A percentile compares a stretch with the other conserved stretches of the same genome.
Conservation (phyloP, 1,139 yeast species). For the Scheffersomyces illinoinensis region DNA sequence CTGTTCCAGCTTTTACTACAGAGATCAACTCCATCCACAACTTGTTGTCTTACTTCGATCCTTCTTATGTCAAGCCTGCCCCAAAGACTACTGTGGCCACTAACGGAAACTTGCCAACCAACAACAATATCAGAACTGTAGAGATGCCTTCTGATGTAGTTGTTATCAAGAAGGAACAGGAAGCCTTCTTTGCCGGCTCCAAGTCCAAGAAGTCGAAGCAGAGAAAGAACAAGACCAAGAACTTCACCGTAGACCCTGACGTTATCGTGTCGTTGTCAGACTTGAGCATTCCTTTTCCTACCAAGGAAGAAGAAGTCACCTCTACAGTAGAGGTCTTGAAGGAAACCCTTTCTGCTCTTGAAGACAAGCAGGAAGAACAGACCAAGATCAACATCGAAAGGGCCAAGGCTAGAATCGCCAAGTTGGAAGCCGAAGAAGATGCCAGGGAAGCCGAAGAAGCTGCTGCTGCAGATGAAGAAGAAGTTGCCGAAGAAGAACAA, state of each 20-base stretch:
- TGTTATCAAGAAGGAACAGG: constrained; percentile 65
- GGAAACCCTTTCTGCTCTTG: constrained; percentile 70
- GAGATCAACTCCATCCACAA: constrained; percentile 76
- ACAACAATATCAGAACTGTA: constrained; percentile 46
- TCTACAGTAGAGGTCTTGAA: constrained; percentile 67
- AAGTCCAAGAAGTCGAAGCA: constrained; percentile 41
- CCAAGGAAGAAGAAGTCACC: constrained; percentile 71
- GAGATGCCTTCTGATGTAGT: constrained; percentile 66
- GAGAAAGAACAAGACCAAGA: constrained; percentile 44
- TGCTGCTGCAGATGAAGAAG: constrained; percentile 17
- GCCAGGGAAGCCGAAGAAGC: constrained; percentile 27
- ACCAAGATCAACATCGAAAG: constrained; percentile 73
- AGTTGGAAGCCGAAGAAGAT: constrained; percentile 50
- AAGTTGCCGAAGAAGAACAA: constrained; percentile 7
- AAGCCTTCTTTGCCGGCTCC: constrained; percentile 55
- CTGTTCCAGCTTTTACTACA: constrained; percentile 80
- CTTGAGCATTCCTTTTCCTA: constrained; percentile 79
- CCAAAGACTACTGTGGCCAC: constrained; percentile 36
- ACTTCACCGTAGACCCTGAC: constrained; percentile 76
- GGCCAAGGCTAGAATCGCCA: constrained; percentile 75
- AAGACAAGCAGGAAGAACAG: constrained; percentile 76
- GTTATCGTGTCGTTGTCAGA: constrained; percentile 77
- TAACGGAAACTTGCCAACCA: constrained; percentile 17
- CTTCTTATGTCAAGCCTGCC: constrained; percentile 67
- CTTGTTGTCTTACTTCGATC: constrained; percentile 74